Evolutionary conservation across 2,329 filamentous ascomycete species (phyloP), one percentile per base, ranked within the genome.

Genomic region (Epichloe bromicola): DNA sequence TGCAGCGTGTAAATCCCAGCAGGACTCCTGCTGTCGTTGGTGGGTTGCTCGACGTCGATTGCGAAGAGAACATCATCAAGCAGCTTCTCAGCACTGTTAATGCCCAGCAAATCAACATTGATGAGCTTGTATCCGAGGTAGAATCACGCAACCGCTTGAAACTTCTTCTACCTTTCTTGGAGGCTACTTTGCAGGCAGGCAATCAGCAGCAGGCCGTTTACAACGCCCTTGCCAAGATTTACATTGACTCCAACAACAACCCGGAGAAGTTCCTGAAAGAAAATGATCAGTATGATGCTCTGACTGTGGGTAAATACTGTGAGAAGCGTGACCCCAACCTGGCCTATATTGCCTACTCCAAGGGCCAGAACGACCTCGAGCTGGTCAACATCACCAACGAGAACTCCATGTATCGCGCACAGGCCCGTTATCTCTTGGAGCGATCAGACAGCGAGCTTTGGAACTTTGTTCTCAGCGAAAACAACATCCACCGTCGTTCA

Each of bases 391-490:
- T 98, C 63, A 97, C 93, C 63, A 98, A 97, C 61, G 94, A 98
- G 71, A 98, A 98, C 72, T 84, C 88, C n/a, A 98, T 98, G 93
- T 98, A 95, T 78, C 86, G 90, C 61, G 87, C 87, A n/a, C 93
- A 98, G 69, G 91, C 90, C 53, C 85, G 93, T 38, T 98, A 98
- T 69, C 78, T 98, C 23, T 75, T 98, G 49, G 90, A 96, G 62
- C 85, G 93, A 58, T 85, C 87, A 38, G 93, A 98, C 62, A 67
- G 75, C 2, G 93, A 98, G 67, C 82, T 98, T 46, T 98, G 94
- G 94, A 76, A 78, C 49, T 98, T 96, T 64, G 93, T 97, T 14
- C 78, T 98, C 36, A 95, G 86, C 67, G 83, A 88, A 60, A 97
- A 96, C 78, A 98, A 98, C 70, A 81, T 95, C 56, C 88, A 97